Evolutionary conservation across 768 basidiomycete species (phyloP), one percentile per base, ranked within the genome.

Genomic region (Rhizopogon rudus): DNA sequence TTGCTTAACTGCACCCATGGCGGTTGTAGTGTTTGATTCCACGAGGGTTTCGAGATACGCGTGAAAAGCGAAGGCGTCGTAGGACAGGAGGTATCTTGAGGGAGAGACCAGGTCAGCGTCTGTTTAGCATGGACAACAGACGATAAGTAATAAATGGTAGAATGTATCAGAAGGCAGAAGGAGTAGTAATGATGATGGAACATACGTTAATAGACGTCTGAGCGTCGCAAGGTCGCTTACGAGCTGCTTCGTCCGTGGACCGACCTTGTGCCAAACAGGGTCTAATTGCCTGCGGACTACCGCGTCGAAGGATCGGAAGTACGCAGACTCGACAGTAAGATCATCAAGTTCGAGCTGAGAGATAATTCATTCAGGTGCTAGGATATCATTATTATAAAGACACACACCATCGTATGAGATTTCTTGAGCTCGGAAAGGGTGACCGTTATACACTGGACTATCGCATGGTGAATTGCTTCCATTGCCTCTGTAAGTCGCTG

Each of bases 251-350:
- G 95, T 98, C 57, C 83, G 87, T 1, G 91, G 86, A 0, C 93
- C 93, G 28, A 96, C 95, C 71, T 93, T 92, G 70, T 98, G 94
- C 96, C 97, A 98, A 6, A 97, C 88, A 0, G 93, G 80, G 68
- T 97, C 93, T 7, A 98, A 81, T 63, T 95, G 93, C 33, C 83
- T 81, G 3, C 95, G 83, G 2, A 98, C 93, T 49, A 96, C 79
- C 17, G 81, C 73, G 64, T 98, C 95, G 64, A 98, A 99, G 1
- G 90, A 92, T 35, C 85, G 84, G 69, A 98, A 98, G 63, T 98
- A 94, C 0, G 94, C 92, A 62, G 89, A 94, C 63, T 97, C 91
- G 45, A 98, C 81, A 25, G 82, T 93, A 56, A 98, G 77, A 58
- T 97, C 94, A 60, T 98, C 96, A 14, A 98, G 77, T 52, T 98